Conservation (phyloP, 2,329 filamentous ascomycete species). For the Drechmeria coniospora region DNA sequence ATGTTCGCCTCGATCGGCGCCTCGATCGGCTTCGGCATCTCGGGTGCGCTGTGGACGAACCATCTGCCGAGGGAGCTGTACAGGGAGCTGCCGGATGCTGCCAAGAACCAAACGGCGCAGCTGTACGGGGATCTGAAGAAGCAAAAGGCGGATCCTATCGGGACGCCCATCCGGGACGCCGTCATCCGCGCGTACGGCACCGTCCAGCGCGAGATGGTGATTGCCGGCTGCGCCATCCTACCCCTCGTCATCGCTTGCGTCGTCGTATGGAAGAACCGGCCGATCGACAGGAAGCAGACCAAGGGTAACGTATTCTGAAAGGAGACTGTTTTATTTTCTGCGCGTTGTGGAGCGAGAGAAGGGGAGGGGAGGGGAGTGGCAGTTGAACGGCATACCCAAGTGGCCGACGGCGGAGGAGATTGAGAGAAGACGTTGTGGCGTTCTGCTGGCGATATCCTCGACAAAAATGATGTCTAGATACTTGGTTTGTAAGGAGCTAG, state of each 20-base stretch:
- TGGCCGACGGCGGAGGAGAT: too few species aligned
- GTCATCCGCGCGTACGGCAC: constrained; percentile 40
- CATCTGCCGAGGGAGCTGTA: constrained; percentile 26
- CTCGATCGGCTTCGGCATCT: constrained; percentile 40
- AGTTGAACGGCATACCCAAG: too few species aligned
- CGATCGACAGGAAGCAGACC: constrained; percentile 19
- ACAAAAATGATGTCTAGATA: too few species aligned
- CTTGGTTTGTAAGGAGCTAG: too few species aligned
- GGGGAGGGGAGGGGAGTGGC: too few species aligned
- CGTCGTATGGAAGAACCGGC: constrained; percentile 20
- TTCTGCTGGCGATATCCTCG: too few species aligned
- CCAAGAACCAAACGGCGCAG: constrained; percentile 16
- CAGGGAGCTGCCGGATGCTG: constrained; percentile 24
- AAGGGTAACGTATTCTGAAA: constrained; percentile 19
- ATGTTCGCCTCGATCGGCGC: constrained; percentile 43
- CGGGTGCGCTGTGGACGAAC: constrained; percentile 46
- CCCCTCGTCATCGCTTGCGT: constrained; percentile 18
- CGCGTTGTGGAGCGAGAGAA: too few species aligned
- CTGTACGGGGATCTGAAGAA: constrained; percentile 32
- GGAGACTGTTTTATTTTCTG: constrained; percentile 1
- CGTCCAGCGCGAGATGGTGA: constrained; percentile 23
- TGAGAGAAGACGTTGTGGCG: too few species aligned
- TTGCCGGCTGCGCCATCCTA: constrained; percentile 20
- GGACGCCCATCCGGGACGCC: constrained; percentile 31
- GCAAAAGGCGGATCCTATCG: constrained; percentile 34